Base-by-base conservation (phyloP, 2,329 filamentous ascomycete species). In the Neofusicoccum sp. region DNA sequence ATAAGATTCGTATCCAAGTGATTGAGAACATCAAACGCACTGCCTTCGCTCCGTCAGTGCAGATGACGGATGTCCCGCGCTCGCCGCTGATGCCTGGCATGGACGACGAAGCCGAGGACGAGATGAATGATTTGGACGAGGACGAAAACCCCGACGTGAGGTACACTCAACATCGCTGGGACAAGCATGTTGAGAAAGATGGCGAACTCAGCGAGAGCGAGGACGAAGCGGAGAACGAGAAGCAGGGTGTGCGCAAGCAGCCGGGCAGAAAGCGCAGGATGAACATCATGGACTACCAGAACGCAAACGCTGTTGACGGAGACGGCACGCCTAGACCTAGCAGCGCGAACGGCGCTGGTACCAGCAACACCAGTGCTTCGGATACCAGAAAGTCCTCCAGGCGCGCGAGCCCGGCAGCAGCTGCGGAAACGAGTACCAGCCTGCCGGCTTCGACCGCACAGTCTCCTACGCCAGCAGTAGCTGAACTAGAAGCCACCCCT, bases 181-280 rank as follows among this genome's bases (percentile, higher is more conserved):
- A 98, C 65, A 87, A 92, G 73, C 87, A 84, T 51, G 83, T 91
- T 28, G 84, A 87, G 58, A 86, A 90, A 61, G 86, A 90, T 6
- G 90, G 89, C 67, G 93, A 97, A 71, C 85, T 93, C 33, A 71
- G 73, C 44, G 73, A 76, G n/a, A 90, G 92, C 62, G 90, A 95
- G 44, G 96, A 90, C 65, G 92, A 96, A 63, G 91, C 96, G 62
- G 93, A 98, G 68, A 91, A 96, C 9, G 85, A 91, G 75, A 84
- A 84, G 43, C 80, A 80, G 43, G 93, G 92, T 14, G 83, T 92
- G 41, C 87, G 84, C 56, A 74, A 75, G 48, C 84, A 86, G 66
- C 78, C 80, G 0, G 77, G 77, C 38, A 69, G 68, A 16, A 70
- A 75, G 54, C 79, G 80, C 65, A 74, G 81, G 63, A 78, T 83